These are phyloP conservation scores for Polytrichum formosum DNA, from an alignment of 225 moss, liverwort and hornwort species.

Conservation along the genomic window DNA sequence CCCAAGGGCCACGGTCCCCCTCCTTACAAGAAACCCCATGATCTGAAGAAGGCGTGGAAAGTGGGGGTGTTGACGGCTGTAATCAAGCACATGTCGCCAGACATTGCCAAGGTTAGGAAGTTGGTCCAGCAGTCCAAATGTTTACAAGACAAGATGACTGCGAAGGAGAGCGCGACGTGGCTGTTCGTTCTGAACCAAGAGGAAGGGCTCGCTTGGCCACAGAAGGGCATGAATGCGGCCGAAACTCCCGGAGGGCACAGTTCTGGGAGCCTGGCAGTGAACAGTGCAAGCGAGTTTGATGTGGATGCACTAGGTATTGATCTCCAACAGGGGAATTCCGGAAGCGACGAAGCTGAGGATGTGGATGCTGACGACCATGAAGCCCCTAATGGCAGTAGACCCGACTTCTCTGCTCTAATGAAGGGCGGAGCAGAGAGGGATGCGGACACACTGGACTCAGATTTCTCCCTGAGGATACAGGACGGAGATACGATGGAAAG, in stretches of 20 bases:
- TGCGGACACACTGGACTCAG: constrained; percentile 62
- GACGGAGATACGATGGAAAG: constrained; percentile 65
- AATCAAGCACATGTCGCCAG: constrained; percentile 96
- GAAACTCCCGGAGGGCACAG: constrained; percentile 35
- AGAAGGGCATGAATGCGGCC: constrained; percentile 33
- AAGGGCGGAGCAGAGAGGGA: constrained; percentile 38
- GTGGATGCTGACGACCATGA: constrained; percentile 83
- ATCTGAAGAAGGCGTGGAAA: constrained; percentile 99
- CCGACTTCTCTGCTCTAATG: constrained; percentile 28
- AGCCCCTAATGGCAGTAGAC: constrained; percentile 44
- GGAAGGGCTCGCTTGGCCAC: constrained; percentile 75
- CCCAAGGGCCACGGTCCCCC: constrained; percentile 81
- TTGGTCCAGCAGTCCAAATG: constrained; percentile 95
- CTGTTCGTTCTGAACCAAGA: constrained; percentile 84
- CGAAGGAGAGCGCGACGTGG: constrained; percentile 99
- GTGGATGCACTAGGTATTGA: constrained; percentile 70
- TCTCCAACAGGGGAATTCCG: constrained; percentile 49
- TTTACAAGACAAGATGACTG: constrained; percentile 98
- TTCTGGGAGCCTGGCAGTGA: constrained; percentile 38
- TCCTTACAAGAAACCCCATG: constrained; percentile 97
- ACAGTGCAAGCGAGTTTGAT: constrained; percentile 80
- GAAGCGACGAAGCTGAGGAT: constrained; percentile 70
- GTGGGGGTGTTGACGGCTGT: constrained; percentile 94
- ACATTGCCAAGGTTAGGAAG: constrained; percentile 92
- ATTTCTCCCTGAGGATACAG: constrained; percentile 50